A percentile compares a stretch with the other conserved stretches of the same genome.
Conservation (phyloP, 345 rosid genomes). For the Arabidopsis suecica region DNA sequence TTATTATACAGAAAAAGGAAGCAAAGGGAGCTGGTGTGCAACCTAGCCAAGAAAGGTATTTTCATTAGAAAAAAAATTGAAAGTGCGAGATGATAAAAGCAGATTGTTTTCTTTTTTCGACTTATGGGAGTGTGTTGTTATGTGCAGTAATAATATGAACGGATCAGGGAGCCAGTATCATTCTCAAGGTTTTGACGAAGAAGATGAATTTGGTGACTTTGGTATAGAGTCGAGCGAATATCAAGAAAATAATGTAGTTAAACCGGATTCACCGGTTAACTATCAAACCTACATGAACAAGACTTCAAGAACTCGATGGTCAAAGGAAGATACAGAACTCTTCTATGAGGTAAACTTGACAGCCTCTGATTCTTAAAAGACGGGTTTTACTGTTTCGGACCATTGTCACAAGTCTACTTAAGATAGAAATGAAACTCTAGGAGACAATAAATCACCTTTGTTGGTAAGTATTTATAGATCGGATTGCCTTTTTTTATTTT, state of each 20-base stretch:
- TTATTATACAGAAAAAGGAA: constrained; percentile 62
- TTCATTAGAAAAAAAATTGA: neutral
- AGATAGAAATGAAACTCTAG: constrained; percentile 4
- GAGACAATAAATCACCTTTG: neutral
- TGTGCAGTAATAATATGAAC: constrained; percentile 51
- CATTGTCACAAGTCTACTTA: neutral
- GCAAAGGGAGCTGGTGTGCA: constrained; percentile 49
- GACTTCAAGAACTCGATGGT: constrained; percentile 69
- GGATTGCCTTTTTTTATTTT: neutral
- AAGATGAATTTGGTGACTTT: constrained; percentile 49
- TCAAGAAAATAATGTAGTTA: constrained; percentile 15
- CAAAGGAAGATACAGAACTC: constrained; percentile 77
- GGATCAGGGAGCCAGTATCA: constrained; percentile 48
- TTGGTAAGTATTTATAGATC: neutral
- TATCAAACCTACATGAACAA: constrained; percentile 74
- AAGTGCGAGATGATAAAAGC: neutral
- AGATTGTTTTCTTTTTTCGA: neutral
- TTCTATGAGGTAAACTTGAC: constrained; percentile 68
- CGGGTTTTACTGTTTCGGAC: neutral
- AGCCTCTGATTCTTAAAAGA: neutral
- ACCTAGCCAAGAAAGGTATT: constrained; percentile 59
- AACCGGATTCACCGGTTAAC: constrained; percentile 54
- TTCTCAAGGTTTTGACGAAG: constrained; percentile 47
- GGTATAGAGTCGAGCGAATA: constrained; percentile 40
- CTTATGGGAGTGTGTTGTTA: constrained; percentile 29